A percentile compares a stretch with the other conserved stretches of the same genome.
Evolutionary conservation across 306 rosid species (phyloP).

Genomic region (Rosa rugosa): DNA sequence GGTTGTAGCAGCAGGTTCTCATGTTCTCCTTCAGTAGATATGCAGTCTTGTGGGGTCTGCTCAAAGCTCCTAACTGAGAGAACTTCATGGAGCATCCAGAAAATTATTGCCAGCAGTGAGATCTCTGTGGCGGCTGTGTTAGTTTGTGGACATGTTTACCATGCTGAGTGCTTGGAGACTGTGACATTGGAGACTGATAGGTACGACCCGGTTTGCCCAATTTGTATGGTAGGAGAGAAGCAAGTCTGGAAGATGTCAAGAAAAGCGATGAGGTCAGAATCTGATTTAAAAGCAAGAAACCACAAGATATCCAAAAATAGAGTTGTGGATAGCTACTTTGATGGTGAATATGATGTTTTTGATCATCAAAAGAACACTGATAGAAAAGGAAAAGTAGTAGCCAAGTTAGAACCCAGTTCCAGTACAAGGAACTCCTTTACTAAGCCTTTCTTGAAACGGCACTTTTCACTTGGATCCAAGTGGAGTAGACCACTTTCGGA

Average conservation of each 20-base stretch:
- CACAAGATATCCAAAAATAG: conserved; percentile 67
- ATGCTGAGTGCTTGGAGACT: conserved; percentile 83
- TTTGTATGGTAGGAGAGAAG: conserved; percentile 70
- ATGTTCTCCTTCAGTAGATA: conserved; percentile 71
- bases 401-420: conserved; percentile 66
- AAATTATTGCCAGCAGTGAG: conserved; percentile 49
- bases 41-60: conserved; percentile 71
- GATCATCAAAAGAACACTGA: conserved; percentile 42
- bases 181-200: conserved; percentile 62
- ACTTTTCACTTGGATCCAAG: conserved; percentile 73
- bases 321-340: conserved; percentile 67
- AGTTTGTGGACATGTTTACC: conserved; percentile 75
- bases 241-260: conserved; percentile 52
- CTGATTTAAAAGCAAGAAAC: conserved; percentile 61
- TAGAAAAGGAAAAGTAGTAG: conserved; percentile 40
- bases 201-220: conserved; percentile 77
- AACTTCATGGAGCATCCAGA: conserved; percentile 70
- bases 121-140: conserved; percentile 73
- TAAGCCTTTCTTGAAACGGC: conserved; percentile 68
- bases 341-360: conserved; percentile 51
- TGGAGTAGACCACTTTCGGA: conserved; percentile 59
- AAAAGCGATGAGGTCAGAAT: conserved; percentile 46
- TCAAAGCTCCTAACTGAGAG: conserved; percentile 63
- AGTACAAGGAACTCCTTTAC: conserved; percentile 55
- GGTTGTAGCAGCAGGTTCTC: conserved; percentile 81